phyloP scores from a whole-genome alignment of 2,329 filamentous ascomycete species.

The Xylaria sp. region DNA sequence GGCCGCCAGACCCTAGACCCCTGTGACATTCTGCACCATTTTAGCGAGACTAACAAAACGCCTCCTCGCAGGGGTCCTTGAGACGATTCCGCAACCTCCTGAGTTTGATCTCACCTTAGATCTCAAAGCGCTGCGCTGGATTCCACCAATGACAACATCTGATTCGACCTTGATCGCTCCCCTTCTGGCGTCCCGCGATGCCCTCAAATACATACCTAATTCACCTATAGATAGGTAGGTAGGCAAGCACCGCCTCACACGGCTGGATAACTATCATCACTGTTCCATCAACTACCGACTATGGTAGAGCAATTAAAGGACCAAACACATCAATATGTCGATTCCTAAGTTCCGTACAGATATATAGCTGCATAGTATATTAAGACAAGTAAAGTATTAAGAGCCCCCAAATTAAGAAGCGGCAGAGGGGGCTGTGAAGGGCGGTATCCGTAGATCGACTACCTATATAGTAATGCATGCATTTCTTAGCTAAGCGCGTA shows the following conservation, averaged over 20 bases:
- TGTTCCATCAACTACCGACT: too few relatives aligned
- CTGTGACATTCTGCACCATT: slow-evolving; percentile 17
- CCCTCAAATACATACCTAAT: not conserved
- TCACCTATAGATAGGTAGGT: not conserved
- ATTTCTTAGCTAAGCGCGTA: too few relatives aligned
- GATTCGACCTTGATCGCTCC: slow-evolving; percentile 4
- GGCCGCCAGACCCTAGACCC: slow-evolving; percentile 30
- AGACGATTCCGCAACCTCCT: slow-evolving; percentile 45
- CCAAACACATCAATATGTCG: too few relatives aligned
- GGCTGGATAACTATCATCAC: not conserved
- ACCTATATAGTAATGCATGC: too few relatives aligned
- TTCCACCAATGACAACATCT: slow-evolving; percentile 4
- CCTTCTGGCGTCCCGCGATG: slow-evolving; percentile 10
- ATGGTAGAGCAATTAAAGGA: too few relatives aligned
- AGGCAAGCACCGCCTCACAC: too few relatives aligned
- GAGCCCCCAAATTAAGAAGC: too few relatives aligned
- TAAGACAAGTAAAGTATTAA: too few relatives aligned
- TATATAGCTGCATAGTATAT: too few relatives aligned
- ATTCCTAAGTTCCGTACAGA: too few relatives aligned
- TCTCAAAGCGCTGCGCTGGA: slow-evolving; percentile 20
- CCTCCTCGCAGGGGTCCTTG: slow-evolving; percentile 37
- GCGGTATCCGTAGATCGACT: too few relatives aligned
- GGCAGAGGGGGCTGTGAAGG: too few relatives aligned
- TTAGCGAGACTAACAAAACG: slow-evolving; percentile 41
- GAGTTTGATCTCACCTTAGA: slow-evolving; percentile 43